Conservation (phyloP, 768 basidiomycete species). For the Tylopilus subfusipes region DNA sequence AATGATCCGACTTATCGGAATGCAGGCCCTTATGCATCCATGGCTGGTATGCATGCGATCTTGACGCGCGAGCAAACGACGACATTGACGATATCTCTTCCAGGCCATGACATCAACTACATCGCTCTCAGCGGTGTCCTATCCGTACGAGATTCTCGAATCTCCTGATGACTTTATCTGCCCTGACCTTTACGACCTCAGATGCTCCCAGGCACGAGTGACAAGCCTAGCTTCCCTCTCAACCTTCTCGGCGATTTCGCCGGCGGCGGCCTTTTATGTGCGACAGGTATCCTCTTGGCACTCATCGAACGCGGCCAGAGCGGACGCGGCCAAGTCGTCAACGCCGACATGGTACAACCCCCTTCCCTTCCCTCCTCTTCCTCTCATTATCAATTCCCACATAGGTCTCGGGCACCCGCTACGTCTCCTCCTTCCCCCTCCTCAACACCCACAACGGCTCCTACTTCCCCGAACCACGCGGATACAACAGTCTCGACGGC, state of each 20-base stretch:
- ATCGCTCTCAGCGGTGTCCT: constrained; percentile 74
- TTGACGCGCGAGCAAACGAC: neutral
- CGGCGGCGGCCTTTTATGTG: constrained; percentile 73
- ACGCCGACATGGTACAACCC: constrained; percentile 65
- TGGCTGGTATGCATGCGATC: constrained; percentile 56
- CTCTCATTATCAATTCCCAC: neutral
- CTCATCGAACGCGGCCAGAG: constrained; percentile 62
- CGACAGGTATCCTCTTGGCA: constrained; percentile 69
- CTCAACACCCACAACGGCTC: constrained; percentile 38
- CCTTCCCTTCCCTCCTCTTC: neutral
- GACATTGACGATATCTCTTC: neutral
- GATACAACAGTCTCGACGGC: constrained; percentile 64
- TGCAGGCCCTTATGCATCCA: constrained; percentile 63
- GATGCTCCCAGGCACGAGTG: constrained; percentile 64
- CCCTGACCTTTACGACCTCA: constrained; percentile 22
- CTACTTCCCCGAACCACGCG: constrained; percentile 44
- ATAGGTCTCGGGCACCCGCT: constrained; percentile 77
- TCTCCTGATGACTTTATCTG: neutral
- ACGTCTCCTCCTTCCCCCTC: constrained; percentile 70
- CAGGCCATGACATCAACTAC: constrained; percentile 85
- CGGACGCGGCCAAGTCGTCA: constrained; percentile 70
- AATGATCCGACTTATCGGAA: constrained; percentile 15
- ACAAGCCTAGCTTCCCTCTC: constrained; percentile 67
- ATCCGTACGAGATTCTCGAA: constrained; percentile 42
- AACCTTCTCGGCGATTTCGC: constrained; percentile 83